Percentiles rank a stretch among this genome's conserved stretches.
phyloP scores from a whole-genome alignment of 768 basidiomycete genomes.

The Mycena rebaudengoi region DNA sequence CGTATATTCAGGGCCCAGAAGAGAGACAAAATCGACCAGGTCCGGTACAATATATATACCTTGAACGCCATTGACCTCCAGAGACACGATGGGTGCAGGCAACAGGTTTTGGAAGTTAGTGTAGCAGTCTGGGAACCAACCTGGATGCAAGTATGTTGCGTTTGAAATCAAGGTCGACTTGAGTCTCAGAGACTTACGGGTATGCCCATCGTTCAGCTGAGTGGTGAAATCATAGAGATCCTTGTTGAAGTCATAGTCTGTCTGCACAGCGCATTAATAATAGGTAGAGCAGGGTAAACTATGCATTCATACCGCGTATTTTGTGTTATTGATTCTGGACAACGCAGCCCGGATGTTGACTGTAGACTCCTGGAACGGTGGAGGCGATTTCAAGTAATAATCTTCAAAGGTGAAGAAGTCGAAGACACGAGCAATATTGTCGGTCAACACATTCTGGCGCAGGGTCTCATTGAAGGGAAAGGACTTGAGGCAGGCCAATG shows the following conservation, averaged over 20 bases:
- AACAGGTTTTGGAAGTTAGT: slow-evolving; percentile 61
- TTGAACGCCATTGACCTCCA: slow-evolving; percentile 56
- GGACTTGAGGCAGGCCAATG: slow-evolving; percentile 64
- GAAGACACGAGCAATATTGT: slow-evolving; percentile 53
- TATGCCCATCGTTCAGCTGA: slow-evolving; percentile 72
- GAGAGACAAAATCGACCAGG: slow-evolving; percentile 57
- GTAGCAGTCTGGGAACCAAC: slow-evolving; percentile 68
- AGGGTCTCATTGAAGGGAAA: slow-evolving; percentile 68
- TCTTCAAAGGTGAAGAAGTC: slow-evolving; percentile 65
- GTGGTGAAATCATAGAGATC: slow-evolving; percentile 64
- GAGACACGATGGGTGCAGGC: slow-evolving; percentile 62
- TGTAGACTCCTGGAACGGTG: slow-evolving; percentile 65
- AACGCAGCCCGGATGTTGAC: slow-evolving; percentile 60
- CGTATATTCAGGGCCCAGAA: slow-evolving; percentile 55
- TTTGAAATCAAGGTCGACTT: slow-evolving; percentile 24
- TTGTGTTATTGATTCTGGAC: slow-evolving; percentile 55
- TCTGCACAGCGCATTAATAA: slow-evolving; percentile 43
- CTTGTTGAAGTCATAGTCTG: slow-evolving; percentile 72
- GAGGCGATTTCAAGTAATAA: slow-evolving; percentile 57
- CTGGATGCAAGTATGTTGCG: slow-evolving; percentile 34
- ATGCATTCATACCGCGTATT: slow-evolving; percentile 48
- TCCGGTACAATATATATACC: slow-evolving; percentile 64
- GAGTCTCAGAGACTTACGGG: slow-evolving; percentile 43
- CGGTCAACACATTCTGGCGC: slow-evolving; percentile 58
- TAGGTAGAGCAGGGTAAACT: neutral